These are phyloP conservation scores for Sporothrix euskadiensis DNA, from an alignment of 2,329 filamentous ascomycete species.

Conservation along the genomic window DNA sequence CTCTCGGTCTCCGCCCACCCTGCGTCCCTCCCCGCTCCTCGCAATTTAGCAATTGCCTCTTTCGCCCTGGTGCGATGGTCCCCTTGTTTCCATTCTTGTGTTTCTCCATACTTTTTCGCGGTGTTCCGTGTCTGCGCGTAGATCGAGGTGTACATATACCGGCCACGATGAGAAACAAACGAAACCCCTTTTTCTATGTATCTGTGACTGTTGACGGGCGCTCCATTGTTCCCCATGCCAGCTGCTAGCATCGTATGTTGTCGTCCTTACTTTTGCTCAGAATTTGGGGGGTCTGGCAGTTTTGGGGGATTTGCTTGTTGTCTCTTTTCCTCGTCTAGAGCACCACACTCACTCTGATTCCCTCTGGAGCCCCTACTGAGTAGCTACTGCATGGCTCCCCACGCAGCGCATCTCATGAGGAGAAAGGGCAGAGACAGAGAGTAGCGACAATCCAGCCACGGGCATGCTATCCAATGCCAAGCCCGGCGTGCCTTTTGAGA, in stretches of 20 bases:
- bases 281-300: no score
- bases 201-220: neutral
- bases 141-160: neutral
- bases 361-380: neutral
- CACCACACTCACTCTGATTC: slow-evolving; percentile 5
- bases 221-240: neutral
- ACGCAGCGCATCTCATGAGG: slow-evolving; percentile 6
- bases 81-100: slow-evolving; percentile 20
- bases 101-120: slow-evolving; percentile 1
- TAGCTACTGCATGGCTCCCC: neutral
- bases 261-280: neutral
- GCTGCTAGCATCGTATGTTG: neutral
- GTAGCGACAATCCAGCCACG: slow-evolving; percentile 17
- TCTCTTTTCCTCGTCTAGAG: neutral
- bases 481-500: slow-evolving; percentile 1
- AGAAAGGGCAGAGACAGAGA: neutral
- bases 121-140: neutral
- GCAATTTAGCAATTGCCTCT: slow-evolving; percentile 29
- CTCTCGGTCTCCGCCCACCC: neutral
- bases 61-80: slow-evolving; percentile 24
- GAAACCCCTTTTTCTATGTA: neutral
- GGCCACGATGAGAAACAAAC: neutral
- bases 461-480: slow-evolving; percentile 20
- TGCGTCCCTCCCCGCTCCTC: slow-evolving; percentile 25
- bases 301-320: neutral